These are phyloP conservation scores for Geum urbanum DNA, from an alignment of 306 rosid genomes.

Conservation along the genomic window DNA sequence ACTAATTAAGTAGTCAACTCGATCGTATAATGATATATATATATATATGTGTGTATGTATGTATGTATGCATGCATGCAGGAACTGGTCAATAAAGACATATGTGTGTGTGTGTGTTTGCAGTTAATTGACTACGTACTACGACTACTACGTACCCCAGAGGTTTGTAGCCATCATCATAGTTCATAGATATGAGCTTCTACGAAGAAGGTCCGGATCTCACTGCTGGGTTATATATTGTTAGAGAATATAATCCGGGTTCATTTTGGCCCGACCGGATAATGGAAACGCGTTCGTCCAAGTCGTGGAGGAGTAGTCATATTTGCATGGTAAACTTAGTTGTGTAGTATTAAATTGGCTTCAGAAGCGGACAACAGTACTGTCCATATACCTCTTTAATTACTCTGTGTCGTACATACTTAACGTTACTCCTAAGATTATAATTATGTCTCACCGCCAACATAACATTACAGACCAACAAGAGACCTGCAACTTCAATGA, in stretches of 20 bases:
- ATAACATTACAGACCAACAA: too few species aligned
- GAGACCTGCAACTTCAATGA: too few species aligned
- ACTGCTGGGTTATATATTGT: neutral
- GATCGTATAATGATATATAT: too few species aligned
- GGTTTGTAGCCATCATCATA: neutral
- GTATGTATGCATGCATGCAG: too few species aligned
- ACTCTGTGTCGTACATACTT: too few species aligned
- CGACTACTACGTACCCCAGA: neutral
- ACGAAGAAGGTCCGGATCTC: neutral
- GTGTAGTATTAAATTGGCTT: neutral
- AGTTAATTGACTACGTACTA: too few species aligned
- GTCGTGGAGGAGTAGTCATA: neutral
- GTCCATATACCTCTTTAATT: too few species aligned
- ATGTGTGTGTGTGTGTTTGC: neutral
- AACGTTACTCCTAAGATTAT: too few species aligned
- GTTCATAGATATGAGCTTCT: neutral
- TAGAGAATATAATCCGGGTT: neutral
- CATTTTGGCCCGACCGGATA: neutral
- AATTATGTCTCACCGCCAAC: too few species aligned
- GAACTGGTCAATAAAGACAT: neutral
- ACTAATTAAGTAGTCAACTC: neutral
- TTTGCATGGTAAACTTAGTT: neutral
- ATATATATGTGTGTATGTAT: too few species aligned
- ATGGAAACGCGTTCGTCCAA: constrained; percentile 2
- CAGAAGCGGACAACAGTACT: neutral